A percentile compares a stretch with the other conserved stretches of the same genome.
phyloP scores from a whole-genome alignment of 2,329 filamentous ascomycete species.

The Alternaria tenuissima region DNA sequence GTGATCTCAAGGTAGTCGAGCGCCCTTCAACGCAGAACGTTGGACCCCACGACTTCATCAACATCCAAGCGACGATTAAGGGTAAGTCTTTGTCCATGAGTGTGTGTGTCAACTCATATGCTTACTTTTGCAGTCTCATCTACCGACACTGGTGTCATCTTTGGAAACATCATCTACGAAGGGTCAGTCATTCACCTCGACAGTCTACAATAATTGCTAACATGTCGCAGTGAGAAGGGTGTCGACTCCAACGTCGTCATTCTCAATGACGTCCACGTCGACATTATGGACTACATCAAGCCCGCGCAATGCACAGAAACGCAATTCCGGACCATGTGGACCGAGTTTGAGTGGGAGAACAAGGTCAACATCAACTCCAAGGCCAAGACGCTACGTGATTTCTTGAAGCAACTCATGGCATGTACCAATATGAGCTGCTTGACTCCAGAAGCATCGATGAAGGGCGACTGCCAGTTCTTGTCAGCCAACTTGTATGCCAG shows the following conservation, averaged over 20 bases:
- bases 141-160: slow-evolving; percentile 97
- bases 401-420: slow-evolving; percentile 93
- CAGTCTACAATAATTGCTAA: slow-evolving; percentile 51
- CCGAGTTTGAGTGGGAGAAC: slow-evolving; percentile 99
- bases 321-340: slow-evolving; percentile 99
- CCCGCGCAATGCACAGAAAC: slow-evolving; percentile 96
- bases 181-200: slow-evolving; percentile 56
- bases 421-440: slow-evolving; percentile 99
- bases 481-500: slow-evolving; percentile 96
- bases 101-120: neutral
- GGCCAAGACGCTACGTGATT: slow-evolving; percentile 88
- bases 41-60: slow-evolving; percentile 94
- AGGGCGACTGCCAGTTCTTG: slow-evolving; percentile 97
- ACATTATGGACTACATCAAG: slow-evolving; percentile 99
- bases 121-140: slow-evolving; percentile 72
- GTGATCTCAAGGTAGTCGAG: slow-evolving; percentile 97
- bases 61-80: slow-evolving; percentile 98
- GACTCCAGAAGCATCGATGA: slow-evolving; percentile 93
- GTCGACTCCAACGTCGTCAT: slow-evolving; percentile 87
- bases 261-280: slow-evolving; percentile 95
- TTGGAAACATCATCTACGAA: slow-evolving; percentile 98
- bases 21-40: slow-evolving; percentile 95
- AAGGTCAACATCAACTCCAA: slow-evolving; percentile 99
- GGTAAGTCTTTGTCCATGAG: slow-evolving; percentile 69
- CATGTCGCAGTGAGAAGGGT: slow-evolving; percentile 73